phyloP scores from a whole-genome alignment of 2,329 filamentous ascomycete genomes.

The Aspergillus intermedius region DNA sequence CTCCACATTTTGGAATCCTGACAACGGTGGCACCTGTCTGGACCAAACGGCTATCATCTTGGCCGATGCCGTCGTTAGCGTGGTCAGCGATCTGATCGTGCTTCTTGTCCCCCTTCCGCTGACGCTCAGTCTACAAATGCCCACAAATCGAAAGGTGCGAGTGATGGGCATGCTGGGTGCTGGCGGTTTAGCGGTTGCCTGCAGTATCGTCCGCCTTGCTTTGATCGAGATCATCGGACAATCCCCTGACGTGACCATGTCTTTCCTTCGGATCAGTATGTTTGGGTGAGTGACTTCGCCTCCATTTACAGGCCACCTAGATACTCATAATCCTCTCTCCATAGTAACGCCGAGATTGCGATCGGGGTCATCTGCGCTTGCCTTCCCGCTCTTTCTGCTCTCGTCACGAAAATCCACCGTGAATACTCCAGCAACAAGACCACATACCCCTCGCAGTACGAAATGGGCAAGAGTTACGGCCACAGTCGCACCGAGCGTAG shows the following conservation, averaged over 20 bases:
- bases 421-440: constrained; percentile 21
- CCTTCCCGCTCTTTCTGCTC: constrained; percentile 32
- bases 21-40: constrained; percentile 17
- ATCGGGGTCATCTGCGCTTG: constrained; percentile 38
- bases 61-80: constrained; percentile 53
- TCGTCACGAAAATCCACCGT: constrained; percentile 27
- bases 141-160: constrained; percentile 40
- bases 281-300: constrained; percentile 21
- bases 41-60: constrained; percentile 39
- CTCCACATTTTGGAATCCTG: constrained; percentile 33
- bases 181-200: constrained; percentile 31
- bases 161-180: constrained; percentile 45
- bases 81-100: constrained; percentile 51
- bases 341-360: constrained; percentile 34
- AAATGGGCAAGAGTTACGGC: constrained; percentile 14
- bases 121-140: constrained; percentile 40
- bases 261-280: constrained; percentile 27
- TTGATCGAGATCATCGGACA: constrained; percentile 19
- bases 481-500: constrained; percentile 10
- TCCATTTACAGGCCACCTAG: constrained; percentile 11
- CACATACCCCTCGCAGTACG: constrained; percentile 14
- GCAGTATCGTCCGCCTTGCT: constrained; percentile 22
- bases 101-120: constrained; percentile 46
- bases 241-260: constrained; percentile 18
- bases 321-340: constrained; percentile 17